These are phyloP conservation scores for Dictyophora rubrovolvata DNA, from an alignment of 768 basidiomycete genomes.

Conservation along the genomic window DNA sequence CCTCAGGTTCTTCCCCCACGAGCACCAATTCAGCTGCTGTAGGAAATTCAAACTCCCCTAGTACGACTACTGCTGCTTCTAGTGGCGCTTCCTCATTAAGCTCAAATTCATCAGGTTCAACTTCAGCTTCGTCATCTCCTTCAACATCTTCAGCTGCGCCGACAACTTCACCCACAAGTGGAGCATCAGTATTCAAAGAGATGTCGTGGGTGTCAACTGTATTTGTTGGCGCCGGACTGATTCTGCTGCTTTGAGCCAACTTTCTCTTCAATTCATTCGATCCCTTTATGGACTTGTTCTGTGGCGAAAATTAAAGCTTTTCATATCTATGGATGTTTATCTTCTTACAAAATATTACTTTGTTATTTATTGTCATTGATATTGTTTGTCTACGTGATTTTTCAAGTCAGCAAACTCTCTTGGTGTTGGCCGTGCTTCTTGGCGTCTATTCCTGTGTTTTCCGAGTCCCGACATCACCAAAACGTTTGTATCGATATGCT, in stretches of 20 bases:
- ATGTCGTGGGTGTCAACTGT: not conserved
- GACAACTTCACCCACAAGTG: not conserved
- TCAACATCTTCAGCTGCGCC: not conserved
- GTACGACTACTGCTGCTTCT: not conserved
- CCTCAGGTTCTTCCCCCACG: not conserved
- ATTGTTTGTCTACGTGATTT: not conserved
- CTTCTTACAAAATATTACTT: not conserved
- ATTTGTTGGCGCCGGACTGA: not conserved
- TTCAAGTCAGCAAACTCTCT: no score
- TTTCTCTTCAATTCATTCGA: no score
- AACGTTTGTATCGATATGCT: no score
- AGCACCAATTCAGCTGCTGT: not conserved
- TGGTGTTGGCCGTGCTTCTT: no score
- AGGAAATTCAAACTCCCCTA: not conserved
- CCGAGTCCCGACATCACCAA: no score
- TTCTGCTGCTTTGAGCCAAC: not conserved
- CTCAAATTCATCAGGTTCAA: not conserved
- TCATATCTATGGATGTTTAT: not conserved
- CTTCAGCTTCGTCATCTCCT: not conserved
- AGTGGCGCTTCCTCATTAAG: not conserved
- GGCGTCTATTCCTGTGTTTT: no score
- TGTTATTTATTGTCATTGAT: not conserved
- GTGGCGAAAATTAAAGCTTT: not conserved
- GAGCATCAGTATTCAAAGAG: not conserved
- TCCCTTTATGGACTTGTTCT: not conserved